phyloP scores from a whole-genome alignment of 345 rosid genomes.

The Eucalyptus pauciflora region DNA sequence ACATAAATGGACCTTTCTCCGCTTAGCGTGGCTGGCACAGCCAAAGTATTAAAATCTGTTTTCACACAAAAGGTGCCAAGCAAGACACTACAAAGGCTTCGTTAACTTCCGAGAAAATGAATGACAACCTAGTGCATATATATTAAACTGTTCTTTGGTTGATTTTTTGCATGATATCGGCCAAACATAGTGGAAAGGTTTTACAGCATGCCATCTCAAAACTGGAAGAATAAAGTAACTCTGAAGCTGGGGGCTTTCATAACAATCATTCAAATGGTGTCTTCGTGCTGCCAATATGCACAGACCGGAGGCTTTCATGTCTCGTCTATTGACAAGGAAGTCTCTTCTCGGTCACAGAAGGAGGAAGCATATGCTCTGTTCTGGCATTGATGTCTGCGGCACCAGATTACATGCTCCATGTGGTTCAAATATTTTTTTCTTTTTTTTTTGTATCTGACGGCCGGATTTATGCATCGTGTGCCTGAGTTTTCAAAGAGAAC shows the following conservation, averaged over 20 bases:
- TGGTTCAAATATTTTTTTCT: background rate
- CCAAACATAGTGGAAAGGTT: background rate
- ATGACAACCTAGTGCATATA: background rate
- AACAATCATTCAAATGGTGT: background rate
- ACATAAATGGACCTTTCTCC: background rate
- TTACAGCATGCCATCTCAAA: background rate
- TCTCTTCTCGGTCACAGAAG: background rate
- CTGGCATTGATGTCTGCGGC: background rate
- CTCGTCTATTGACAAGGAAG: background rate
- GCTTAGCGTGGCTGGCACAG: background rate
- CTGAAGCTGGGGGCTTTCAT: background rate
- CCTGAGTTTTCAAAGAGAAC: background rate
- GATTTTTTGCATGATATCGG: background rate
- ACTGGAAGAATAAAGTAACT: background rate
- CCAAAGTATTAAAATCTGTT: background rate
- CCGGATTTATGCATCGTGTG: background rate
- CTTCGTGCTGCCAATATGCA: background rate
- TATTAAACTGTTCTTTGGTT: background rate
- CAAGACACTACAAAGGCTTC: background rate
- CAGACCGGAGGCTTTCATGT: background rate
- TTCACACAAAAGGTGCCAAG: background rate
- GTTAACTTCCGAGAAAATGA: background rate
- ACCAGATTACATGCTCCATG: background rate
- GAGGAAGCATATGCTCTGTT: background rate
- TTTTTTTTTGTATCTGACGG: too few relatives aligned